phyloP scores from a whole-genome alignment of 805 yeast species.

The Clavispora carvajalis region DNA sequence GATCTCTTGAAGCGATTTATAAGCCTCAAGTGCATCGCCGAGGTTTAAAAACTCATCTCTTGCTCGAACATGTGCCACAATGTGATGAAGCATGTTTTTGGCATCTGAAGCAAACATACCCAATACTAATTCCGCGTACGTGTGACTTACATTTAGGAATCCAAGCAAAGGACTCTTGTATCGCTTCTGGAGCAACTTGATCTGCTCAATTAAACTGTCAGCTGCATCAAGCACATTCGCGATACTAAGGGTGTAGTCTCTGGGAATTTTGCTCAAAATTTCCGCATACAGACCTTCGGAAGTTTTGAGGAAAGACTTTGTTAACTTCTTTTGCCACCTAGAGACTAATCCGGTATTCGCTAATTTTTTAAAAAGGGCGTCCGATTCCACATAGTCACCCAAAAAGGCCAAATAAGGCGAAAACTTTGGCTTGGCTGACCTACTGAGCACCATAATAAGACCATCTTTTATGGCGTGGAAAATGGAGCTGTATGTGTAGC shows the following conservation, averaged over 20 bases:
- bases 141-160: slow-evolving; percentile 45
- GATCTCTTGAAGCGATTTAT: slow-evolving; percentile 47
- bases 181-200: slow-evolving; percentile 50
- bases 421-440: slow-evolving; percentile 49
- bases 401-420: slow-evolving; percentile 47
- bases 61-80: slow-evolving; percentile 35
- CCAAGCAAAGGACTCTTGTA: slow-evolving; percentile 62
- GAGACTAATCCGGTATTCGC: slow-evolving; percentile 33
- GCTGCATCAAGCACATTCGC: slow-evolving; percentile 54
- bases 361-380: slow-evolving; percentile 35
- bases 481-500: slow-evolving; percentile 41
- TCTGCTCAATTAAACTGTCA: slow-evolving; percentile 45
- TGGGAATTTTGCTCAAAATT: slow-evolving; percentile 47
- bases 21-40: slow-evolving; percentile 55
- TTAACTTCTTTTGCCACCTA: slow-evolving; percentile 41
- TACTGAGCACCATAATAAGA: slow-evolving; percentile 37
- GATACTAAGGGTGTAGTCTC: slow-evolving; percentile 48
- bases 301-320: slow-evolving; percentile 29
- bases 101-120: slow-evolving; percentile 52
- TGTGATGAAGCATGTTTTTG: slow-evolving; percentile 44
- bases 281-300: slow-evolving; percentile 37
- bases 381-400: slow-evolving; percentile 46
- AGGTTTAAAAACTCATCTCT: slow-evolving; percentile 36
- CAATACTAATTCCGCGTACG: slow-evolving; percentile 45
- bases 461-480: slow-evolving; percentile 41